Percentiles rank a stretch among this genome's conserved stretches.
Evolutionary conservation across 352 stramenopile species (phyloP).

Genomic region (Pythium phragmiticola): DNA sequence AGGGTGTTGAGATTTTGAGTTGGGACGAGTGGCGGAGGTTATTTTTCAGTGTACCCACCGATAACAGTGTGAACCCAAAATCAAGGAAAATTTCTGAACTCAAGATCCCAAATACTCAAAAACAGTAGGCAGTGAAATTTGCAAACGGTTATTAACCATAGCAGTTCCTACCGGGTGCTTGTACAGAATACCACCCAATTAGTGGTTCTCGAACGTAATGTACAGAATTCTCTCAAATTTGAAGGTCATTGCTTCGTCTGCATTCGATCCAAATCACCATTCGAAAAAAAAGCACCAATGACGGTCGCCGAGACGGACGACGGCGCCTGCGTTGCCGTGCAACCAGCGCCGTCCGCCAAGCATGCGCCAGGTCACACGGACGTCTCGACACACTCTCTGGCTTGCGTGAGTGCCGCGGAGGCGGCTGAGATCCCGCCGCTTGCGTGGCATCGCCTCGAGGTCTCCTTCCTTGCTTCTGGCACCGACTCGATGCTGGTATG

Average conservation of each 20-base stretch:
- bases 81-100: not conserved
- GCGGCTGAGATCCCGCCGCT: not conserved
- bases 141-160: not conserved
- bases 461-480: slow-evolving; percentile 29
- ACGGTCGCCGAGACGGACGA: not conserved
- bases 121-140: not conserved
- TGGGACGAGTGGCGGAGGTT: slow-evolving; percentile 2
- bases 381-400: not conserved
- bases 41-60: slow-evolving; percentile 11
- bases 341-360: not conserved
- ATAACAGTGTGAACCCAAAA: slow-evolving; percentile 6
- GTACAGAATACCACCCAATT: slow-evolving; percentile 1
- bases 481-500: slow-evolving; percentile 50
- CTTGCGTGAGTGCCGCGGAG: not conserved
- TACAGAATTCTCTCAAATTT: not conserved
- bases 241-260: slow-evolving; percentile 8
- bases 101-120: not conserved
- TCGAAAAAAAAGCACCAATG: slow-evolving; percentile 10
- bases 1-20: not conserved
- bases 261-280: slow-evolving; percentile 7
- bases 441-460: slow-evolving; percentile 35
- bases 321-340: not conserved
- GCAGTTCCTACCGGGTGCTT: not conserved
- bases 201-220: not conserved
- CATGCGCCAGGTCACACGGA: not conserved